A percentile compares a stretch with the other conserved stretches of the same genome.
Conservation (phyloP, 2,329 filamentous ascomycete species). For the Fusarium torreyae region DNA sequence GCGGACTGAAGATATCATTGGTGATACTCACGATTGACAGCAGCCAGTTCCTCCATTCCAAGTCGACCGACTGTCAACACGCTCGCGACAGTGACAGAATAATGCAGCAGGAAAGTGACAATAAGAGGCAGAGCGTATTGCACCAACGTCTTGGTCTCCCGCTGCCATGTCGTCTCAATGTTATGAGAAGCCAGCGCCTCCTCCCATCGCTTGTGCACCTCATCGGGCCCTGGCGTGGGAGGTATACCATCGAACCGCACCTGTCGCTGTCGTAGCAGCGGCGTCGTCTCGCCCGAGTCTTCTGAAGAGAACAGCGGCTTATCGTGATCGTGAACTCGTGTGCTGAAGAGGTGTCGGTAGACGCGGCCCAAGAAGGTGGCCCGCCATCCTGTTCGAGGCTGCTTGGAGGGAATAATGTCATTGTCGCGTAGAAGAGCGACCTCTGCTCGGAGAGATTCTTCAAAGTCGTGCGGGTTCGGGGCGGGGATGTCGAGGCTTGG, state of each 20-base stretch:
- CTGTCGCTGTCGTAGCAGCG: constrained; percentile 1
- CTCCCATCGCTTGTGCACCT: constrained; percentile 70
- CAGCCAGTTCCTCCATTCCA: constrained; percentile 70
- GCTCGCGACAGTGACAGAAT: constrained; percentile 81
- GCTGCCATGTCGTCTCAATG: constrained; percentile 89
- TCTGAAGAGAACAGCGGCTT: constrained; percentile 7
- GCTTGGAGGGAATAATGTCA: constrained; percentile 33
- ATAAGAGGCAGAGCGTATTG: constrained; percentile 78
- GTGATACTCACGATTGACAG: constrained; percentile 53
- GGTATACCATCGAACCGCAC: constrained; percentile 23
- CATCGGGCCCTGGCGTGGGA: constrained; percentile 28
- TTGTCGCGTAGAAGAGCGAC: constrained; percentile 41
- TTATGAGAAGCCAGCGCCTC: constrained; percentile 83
- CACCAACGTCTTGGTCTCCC: constrained; percentile 83
- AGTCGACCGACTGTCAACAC: constrained; percentile 82
- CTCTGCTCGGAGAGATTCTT: constrained; percentile 40
- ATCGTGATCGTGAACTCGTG: constrained; percentile 32
- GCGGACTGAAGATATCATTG: fast-evolving
- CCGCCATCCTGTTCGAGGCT: constrained; percentile 17
- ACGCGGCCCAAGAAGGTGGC: constrained; percentile 2
- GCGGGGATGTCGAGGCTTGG: constrained; percentile 36
- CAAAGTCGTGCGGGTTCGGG: constrained; percentile 42
- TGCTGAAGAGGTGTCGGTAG: constrained; percentile 39
- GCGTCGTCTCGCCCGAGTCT: constrained; percentile 22
- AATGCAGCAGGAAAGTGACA: constrained; percentile 80